Percentiles rank a stretch among this genome's conserved stretches.
Conservation (phyloP, 495 filamentous ascomycete genomes). For the Podospora pseudoanserina region DNA sequence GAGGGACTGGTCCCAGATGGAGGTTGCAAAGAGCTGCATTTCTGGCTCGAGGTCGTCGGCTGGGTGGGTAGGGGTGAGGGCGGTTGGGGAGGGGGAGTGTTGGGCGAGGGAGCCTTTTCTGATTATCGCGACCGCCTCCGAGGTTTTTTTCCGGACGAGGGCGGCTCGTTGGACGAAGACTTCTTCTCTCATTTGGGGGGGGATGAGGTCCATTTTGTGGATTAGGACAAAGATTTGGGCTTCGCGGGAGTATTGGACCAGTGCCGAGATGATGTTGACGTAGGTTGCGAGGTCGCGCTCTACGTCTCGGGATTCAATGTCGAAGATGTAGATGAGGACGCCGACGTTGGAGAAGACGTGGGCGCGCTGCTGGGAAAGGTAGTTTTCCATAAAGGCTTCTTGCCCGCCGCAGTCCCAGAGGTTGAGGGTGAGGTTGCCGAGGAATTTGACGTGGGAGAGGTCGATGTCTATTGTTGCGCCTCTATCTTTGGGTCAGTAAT, state of each 20-base stretch:
- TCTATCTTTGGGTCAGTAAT: slow-evolving; percentile 23
- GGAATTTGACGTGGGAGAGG: slow-evolving; percentile 95
- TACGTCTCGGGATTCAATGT: slow-evolving; percentile 92
- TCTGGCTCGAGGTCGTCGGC: slow-evolving; percentile 52
- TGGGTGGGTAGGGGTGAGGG: neutral
- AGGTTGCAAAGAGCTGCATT: slow-evolving; percentile 78
- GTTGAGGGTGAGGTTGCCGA: slow-evolving; percentile 94
- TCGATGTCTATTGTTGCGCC: slow-evolving; percentile 99
- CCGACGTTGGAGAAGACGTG: slow-evolving; percentile 97
- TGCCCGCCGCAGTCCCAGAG: slow-evolving; percentile 99
- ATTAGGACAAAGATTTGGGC: slow-evolving; percentile 89
- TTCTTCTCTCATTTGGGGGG: slow-evolving; percentile 66
- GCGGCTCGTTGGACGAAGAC: slow-evolving; percentile 76
- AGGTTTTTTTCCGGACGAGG: slow-evolving; percentile 70
- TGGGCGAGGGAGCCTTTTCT: slow-evolving; percentile 23
- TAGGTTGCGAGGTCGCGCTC: slow-evolving; percentile 88
- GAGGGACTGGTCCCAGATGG: slow-evolving; percentile 97
- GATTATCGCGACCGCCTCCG: slow-evolving; percentile 55
- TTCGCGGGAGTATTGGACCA: slow-evolving; percentile 75
- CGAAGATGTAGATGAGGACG: slow-evolving; percentile 98
- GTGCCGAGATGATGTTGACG: slow-evolving; percentile 75
- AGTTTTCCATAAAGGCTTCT: slow-evolving; percentile 98
- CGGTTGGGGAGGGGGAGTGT: neutral
- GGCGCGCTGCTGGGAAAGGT: slow-evolving; percentile 85
- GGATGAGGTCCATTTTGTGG: slow-evolving; percentile 99